Evolutionary conservation across 2,329 filamentous ascomycete species (phyloP).

Genomic region (Verticillium tricorpus): DNA sequence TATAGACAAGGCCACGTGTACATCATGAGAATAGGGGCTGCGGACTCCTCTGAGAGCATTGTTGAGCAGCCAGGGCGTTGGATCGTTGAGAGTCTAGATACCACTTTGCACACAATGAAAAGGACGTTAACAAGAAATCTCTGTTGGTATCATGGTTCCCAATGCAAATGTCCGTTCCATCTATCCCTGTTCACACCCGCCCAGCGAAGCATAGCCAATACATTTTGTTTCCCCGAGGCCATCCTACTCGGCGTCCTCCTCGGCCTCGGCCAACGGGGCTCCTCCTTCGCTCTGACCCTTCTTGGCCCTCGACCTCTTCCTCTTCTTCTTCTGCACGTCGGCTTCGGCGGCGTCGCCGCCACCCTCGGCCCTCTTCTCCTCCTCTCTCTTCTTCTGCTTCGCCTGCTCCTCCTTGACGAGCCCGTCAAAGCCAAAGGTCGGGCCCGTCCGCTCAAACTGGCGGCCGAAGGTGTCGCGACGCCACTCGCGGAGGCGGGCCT

Average conservation of each 20-base stretch:
- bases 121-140: background rate
- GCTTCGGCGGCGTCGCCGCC: conserved; percentile 21
- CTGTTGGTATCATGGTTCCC: background rate
- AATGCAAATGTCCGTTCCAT: background rate
- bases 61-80: background rate
- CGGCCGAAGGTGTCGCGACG: conserved; percentile 58
- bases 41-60: background rate
- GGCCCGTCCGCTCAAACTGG: conserved; percentile 52
- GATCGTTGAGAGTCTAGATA: background rate
- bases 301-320: conserved; percentile 46
- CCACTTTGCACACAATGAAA: background rate
- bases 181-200: background rate
- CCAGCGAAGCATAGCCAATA: background rate
- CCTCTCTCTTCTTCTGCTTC: conserved; percentile 21
- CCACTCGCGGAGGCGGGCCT: conserved; percentile 86
- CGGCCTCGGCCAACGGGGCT: conserved; percentile 3
- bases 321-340: conserved; percentile 39
- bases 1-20: background rate
- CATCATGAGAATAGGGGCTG: background rate
- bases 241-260: background rate
- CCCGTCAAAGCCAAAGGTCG: conserved; percentile 19
- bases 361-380: conserved; percentile 21
- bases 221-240: background rate
- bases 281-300: conserved; percentile 24
- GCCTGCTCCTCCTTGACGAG: conserved; percentile 10